These are phyloP conservation scores for Oryza coarctata DNA, from an alignment of 176 grass and related monocot species.

Conservation along the genomic window DNA sequence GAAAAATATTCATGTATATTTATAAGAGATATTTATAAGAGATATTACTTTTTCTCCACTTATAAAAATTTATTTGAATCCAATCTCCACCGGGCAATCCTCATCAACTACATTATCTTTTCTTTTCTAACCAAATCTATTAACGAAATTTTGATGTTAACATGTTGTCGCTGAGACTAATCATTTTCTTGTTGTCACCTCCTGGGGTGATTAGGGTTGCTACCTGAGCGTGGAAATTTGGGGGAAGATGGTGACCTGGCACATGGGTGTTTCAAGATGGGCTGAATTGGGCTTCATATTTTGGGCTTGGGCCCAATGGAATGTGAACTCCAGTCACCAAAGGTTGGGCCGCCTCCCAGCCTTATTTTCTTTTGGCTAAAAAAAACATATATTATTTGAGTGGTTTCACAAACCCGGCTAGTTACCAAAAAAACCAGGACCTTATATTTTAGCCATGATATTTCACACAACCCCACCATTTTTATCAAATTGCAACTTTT, in stretches of 20 bases:
- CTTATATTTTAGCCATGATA: neutral
- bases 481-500: neutral
- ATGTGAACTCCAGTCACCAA: neutral
- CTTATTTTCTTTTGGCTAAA: neutral
- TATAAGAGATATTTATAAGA: too few species aligned
- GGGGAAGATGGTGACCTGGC: neutral
- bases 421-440: neutral
- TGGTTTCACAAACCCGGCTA: neutral
- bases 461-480: neutral
- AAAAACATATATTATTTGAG: too few species aligned
- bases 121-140: too few species aligned
- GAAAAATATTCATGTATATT: too few species aligned
- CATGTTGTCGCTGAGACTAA: too few species aligned
- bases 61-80: too few species aligned
- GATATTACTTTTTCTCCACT: too few species aligned
- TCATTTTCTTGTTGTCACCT: too few species aligned
- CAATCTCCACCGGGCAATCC: too few species aligned
- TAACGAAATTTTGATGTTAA: too few species aligned
- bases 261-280: neutral
- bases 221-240: neutral
- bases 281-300: neutral
- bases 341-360: neutral
- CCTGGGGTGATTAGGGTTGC: slow-evolving; percentile 26
- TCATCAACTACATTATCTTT: too few species aligned
- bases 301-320: neutral